Evolutionary conservation across 2,329 filamentous ascomycete species (phyloP), one percentile per base, ranked within the genome.

Genomic region (Monosporascus sp.): DNA sequence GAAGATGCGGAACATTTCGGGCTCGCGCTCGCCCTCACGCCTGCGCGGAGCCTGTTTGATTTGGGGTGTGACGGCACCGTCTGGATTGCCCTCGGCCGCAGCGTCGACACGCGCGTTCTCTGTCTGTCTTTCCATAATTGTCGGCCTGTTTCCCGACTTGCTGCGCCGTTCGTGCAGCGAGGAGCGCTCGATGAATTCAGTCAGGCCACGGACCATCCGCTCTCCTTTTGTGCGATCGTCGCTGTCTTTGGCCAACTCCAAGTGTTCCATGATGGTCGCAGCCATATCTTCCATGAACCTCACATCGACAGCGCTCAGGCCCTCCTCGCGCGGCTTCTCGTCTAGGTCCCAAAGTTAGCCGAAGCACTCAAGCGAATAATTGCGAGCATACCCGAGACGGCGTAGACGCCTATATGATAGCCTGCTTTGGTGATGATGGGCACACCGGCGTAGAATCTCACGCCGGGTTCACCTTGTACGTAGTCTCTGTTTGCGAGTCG

Each of bases 391-490:
- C 58, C 83, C 3, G 84, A 69, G 2, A 86, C 76, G 50, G 79
- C 78, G 54, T 84, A 82, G 11, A 75, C 77, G 9, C 85, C 85
- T 51, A 88, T 81, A 47, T 80, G 77, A 27, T 79, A 76, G 37
- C 75, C 77, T 6, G 62, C 62, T 0, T 76, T 76, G 3, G 80
- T 83, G 25, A 77, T 75, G 51, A 88, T 80, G 0, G 84, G 84
- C 0, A 85, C 83, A 20, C 67, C 70, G 5, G 69, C 69, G 47
- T 70, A 72, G 55, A 72, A 72, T n/a, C 69, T 65, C 3, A 71
- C 62, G 20, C 61, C 64, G 6, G 63, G 60, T 36, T 68, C 66
- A 17, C 60, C 62, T 1, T 61, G 52, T 1, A 71, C 69, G 48
- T 70, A 71, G 2, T 65, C 55, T 4, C 68, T 64, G 25, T 52